Conservation (phyloP, 108 stramenopile species). For the Ochromonas danica region DNA sequence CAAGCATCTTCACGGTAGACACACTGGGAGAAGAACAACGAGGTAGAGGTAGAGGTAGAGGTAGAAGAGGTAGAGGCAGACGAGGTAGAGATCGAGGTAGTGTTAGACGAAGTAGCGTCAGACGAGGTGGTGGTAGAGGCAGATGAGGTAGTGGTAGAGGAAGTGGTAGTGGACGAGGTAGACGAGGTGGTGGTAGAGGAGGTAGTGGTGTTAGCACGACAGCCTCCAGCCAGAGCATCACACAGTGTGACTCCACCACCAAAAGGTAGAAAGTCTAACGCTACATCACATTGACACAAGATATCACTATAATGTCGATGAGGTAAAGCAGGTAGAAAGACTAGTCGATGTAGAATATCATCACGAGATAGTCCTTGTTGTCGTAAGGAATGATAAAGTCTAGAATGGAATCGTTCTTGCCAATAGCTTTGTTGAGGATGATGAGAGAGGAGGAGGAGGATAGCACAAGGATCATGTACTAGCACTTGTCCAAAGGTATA, state of each 20-base stretch:
- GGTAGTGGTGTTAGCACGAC: neutral
- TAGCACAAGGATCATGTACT: neutral
- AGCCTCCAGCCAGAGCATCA: slow-evolving; percentile 24
- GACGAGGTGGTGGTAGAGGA: neutral
- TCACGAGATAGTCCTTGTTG: neutral
- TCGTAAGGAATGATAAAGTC: neutral
- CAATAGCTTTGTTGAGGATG: neutral
- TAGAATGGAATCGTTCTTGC: neutral
- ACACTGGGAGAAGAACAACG: neutral
- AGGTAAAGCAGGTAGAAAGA: neutral
- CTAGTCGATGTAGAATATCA: neutral
- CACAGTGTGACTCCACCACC: slow-evolving; percentile 34
- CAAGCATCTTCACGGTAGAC: neutral
- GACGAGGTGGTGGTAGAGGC: neutral
- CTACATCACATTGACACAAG: slow-evolving; percentile 22
- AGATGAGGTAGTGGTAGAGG: neutral
- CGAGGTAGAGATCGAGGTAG: neutral
- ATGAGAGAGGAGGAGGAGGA: neutral
- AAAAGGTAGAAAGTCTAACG: slow-evolving; percentile 6
- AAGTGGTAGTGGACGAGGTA: neutral
- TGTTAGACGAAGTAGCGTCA: neutral
- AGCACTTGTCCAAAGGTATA: neutral
- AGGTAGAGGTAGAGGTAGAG: neutral
- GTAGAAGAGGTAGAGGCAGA: neutral
- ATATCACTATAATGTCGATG: neutral